Evolutionary conservation across 768 basidiomycete species (phyloP), one percentile per base, ranked within the genome.

Genomic region (Calocybe cyanea): DNA sequence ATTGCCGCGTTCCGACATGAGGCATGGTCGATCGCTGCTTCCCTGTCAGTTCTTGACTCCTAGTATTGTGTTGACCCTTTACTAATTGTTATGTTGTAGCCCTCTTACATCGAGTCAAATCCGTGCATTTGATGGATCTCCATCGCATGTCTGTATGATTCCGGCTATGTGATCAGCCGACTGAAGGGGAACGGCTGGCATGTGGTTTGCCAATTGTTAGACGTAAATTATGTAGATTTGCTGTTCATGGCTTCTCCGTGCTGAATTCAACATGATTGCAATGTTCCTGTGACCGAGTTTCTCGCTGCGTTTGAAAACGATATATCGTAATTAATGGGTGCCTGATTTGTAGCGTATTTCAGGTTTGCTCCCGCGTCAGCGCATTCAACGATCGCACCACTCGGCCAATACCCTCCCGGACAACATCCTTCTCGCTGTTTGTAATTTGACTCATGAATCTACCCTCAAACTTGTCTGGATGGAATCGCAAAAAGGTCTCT

Each of bases 391-490:
- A 73, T 47, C 86, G 69, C 9, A 73, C 82, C 4, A 90, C 79
- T 25, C 76, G 72, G 4, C 80, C 83, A 15, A 83, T 80, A 0
- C 71, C 83, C 51, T 85, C 80, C 41, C 66, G 66, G 2, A 86
- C 81, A 13, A 51, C 57, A 34, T 72, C 72, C 55, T 56, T 61
- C 18, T 89, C 83, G 10, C 53, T 55, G 24, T 67, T 64, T 34
- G 53, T 56, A 5, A 87, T 69, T 4, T 70, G 68, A 39, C 60
- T 59, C 74, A 87, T 78, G 38, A 88, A 65, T 25, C 87, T 73
- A 15, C 87, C 84, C 59, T 89, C 84, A 43, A 88, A 88, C 59
- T 89, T 89, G 62, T 89, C 87, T 1, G 87, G 87, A 57, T 89
- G 87, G 59, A 85, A 89, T 15, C 85, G 80, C 19, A 87, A 61